phyloP scores from a whole-genome alignment of 2,329 filamentous ascomycete species.

The Xylaria polymorpha region DNA sequence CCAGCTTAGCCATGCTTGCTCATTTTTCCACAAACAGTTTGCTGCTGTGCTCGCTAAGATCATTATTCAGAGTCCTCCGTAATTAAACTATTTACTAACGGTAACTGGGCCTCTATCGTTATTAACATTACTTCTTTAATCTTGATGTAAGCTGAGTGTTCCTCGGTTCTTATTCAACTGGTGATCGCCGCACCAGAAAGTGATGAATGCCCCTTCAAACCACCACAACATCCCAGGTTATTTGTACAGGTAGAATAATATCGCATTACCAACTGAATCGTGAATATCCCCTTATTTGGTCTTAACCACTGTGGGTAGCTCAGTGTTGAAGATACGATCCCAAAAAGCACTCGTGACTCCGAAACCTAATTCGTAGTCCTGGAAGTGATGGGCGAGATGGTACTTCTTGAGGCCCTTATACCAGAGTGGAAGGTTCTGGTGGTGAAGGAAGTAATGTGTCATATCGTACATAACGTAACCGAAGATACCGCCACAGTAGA shows the following conservation, averaged over 20 bases:
- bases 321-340: constrained; percentile 92
- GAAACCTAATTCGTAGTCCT: constrained; percentile 97
- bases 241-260: constrained; percentile 29
- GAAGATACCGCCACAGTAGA: constrained; percentile 91
- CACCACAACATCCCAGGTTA: constrained; percentile 17
- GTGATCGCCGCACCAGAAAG: constrained; percentile 5
- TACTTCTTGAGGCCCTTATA: constrained; percentile 97
- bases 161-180: constrained; percentile 24
- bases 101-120: background rate
- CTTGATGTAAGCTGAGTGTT: constrained; percentile 28
- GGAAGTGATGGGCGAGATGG: constrained; percentile 96
- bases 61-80: background rate
- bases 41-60: background rate
- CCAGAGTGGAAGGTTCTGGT: constrained; percentile 89
- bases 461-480: constrained; percentile 97
- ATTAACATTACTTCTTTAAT: constrained; percentile 37
- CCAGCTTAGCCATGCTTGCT: background rate
- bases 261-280: constrained; percentile 14
- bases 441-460: constrained; percentile 98
- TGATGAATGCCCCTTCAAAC: constrained; percentile 11
- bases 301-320: constrained; percentile 66
- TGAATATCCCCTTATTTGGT: constrained; percentile 40
- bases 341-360: constrained; percentile 97
- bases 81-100: background rate
- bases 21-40: background rate